Percentiles rank a stretch among this genome's conserved stretches.
Evolutionary conservation across 495 filamentous ascomycete species (phyloP).

Genomic region (Parachaetomium inaequale): DNA sequence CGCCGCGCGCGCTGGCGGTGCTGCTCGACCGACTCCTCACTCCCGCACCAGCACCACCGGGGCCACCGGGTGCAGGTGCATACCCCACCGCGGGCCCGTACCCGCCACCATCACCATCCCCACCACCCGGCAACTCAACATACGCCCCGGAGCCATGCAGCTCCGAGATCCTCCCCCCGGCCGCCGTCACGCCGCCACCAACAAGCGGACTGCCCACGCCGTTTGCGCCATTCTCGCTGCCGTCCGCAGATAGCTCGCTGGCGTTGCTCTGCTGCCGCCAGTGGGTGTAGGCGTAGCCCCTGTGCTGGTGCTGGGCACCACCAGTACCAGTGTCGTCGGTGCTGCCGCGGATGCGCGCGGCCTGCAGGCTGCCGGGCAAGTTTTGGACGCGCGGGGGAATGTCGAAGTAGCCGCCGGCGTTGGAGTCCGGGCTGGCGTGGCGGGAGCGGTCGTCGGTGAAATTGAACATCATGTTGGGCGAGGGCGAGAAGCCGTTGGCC

Average conservation of each 20-base stretch:
- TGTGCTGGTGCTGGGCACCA: slow-evolving; percentile 12
- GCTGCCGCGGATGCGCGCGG: slow-evolving; percentile 27
- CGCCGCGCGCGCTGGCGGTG: slow-evolving; percentile 12
- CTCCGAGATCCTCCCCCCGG: neutral
- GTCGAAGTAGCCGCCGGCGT: slow-evolving; percentile 34
- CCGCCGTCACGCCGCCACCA: neutral
- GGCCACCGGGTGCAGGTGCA: no score
- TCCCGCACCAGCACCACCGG: slow-evolving; percentile 1
- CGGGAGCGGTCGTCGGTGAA: slow-evolving; percentile 24
- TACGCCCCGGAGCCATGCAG: slow-evolving; percentile 21
- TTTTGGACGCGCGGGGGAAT: slow-evolving; percentile 17
- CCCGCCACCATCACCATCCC: neutral
- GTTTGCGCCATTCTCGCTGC: slow-evolving; percentile 27
- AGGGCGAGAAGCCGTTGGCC: slow-evolving; percentile 17
- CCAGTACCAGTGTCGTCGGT: slow-evolving; percentile 35
- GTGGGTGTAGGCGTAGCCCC: slow-evolving; percentile 27
- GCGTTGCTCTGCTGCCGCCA: slow-evolving; percentile 37
- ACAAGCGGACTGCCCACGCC: slow-evolving; percentile 8
- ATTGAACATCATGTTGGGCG: slow-evolving; percentile 25
- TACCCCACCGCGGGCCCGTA: neutral
- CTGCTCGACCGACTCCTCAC: slow-evolving; percentile 21
- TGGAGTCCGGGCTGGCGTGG: slow-evolving; percentile 34
- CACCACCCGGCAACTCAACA: slow-evolving; percentile 8
- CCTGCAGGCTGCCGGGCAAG: slow-evolving; percentile 19
- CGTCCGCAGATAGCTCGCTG: slow-evolving; percentile 39